Conservation (phyloP, 192 early-diverging fungal genomes). For the Coemansia sp. region DNA sequence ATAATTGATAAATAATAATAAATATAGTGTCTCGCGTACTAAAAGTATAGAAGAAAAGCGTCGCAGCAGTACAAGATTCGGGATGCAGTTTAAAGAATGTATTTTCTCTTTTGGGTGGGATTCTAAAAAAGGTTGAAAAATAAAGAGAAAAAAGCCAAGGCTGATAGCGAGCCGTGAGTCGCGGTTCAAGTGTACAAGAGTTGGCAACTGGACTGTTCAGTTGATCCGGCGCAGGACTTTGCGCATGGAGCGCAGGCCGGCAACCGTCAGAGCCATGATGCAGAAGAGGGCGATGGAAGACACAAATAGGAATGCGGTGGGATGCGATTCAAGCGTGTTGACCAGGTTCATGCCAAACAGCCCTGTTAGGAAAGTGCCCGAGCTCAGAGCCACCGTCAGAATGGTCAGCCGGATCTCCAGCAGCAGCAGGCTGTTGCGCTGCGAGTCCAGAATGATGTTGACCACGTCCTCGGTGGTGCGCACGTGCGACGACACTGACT, state of each 20-base stretch:
- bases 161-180: not conserved
- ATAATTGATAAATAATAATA: conserved; percentile 14
- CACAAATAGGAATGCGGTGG: conserved; percentile 69
- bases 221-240: conserved; percentile 50
- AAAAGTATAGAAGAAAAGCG: not conserved
- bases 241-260: conserved; percentile 47
- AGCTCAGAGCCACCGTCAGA: conserved; percentile 71
- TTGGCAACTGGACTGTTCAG: conserved; percentile 3
- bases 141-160: not conserved
- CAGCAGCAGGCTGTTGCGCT: conserved; percentile 81
- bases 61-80: not conserved
- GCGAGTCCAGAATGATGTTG: conserved; percentile 80
- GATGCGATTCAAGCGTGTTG: conserved; percentile 69
- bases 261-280: conserved; percentile 34
- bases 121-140: not conserved
- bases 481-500: conserved; percentile 67
- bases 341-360: conserved; percentile 91
- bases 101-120: no score
- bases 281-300: conserved; percentile 47
- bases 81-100: not conserved
- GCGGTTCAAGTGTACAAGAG: conserved; percentile 1
- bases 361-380: conserved; percentile 71
- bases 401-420: conserved; percentile 83
- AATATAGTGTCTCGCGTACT: not conserved
- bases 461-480: conserved; percentile 81